Percentiles rank a stretch among this genome's conserved stretches.
phyloP scores from a whole-genome alignment of 2,329 filamentous ascomycete species.

The Colletotrichum somersetense region DNA sequence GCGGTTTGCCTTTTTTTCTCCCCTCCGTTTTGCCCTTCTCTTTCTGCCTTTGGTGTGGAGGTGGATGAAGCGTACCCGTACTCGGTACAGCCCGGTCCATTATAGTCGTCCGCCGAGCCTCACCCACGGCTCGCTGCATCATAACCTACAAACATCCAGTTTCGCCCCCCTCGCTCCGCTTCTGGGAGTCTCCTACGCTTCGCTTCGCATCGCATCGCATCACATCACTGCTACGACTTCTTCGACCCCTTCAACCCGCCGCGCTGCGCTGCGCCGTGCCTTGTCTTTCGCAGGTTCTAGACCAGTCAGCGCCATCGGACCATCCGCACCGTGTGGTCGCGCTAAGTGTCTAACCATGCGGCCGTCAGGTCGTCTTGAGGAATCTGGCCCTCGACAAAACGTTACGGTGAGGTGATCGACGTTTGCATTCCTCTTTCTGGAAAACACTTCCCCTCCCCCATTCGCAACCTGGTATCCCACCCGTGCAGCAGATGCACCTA shows the following conservation, averaged over 20 bases:
- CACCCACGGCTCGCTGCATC: not conserved
- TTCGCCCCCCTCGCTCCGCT: not conserved
- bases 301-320: slow-evolving; percentile 38
- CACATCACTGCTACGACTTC: not conserved
- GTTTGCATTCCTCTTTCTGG: slow-evolving; percentile 18
- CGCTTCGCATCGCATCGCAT: not conserved
- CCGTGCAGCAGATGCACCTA: too few relatives aligned
- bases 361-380: slow-evolving; percentile 28
- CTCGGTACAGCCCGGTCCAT: not conserved
- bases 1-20: not conserved
- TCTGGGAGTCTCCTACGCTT: not conserved
- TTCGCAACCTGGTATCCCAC: slow-evolving; percentile 23
- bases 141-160: not conserved
- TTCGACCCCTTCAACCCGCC: not conserved
- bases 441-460: slow-evolving; percentile 13
- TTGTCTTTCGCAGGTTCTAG: slow-evolving; percentile 31
- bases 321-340: slow-evolving; percentile 27
- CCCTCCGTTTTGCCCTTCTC: not conserved
- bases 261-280: not conserved
- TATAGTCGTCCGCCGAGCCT: slow-evolving; percentile 1
- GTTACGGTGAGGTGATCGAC: slow-evolving; percentile 39
- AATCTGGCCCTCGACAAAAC: slow-evolving; percentile 34
- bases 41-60: not conserved
- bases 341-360: slow-evolving; percentile 24
- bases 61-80: not conserved